These are phyloP conservation scores for Euphrasia arctica DNA, from an alignment of 305 asterid species.

Conservation along the genomic window DNA sequence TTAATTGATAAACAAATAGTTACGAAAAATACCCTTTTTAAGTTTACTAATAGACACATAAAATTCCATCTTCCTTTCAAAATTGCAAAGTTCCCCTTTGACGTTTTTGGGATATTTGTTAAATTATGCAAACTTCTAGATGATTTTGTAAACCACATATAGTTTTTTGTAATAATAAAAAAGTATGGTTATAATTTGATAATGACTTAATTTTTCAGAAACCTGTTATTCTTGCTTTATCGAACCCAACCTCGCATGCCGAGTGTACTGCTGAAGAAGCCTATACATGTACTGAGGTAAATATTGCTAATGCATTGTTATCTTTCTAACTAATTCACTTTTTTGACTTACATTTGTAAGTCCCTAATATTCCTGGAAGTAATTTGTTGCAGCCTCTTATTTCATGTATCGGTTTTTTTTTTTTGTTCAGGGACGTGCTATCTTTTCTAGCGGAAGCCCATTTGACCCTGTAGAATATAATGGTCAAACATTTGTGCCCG, in stretches of 20 bases:
- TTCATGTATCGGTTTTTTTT: constrained; percentile 1
- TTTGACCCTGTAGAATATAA: constrained; percentile 59
- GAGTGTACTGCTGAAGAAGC: constrained; percentile 96
- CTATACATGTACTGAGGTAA: constrained; percentile 78
- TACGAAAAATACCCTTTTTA: neutral
- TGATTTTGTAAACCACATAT: neutral
- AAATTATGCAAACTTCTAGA: neutral
- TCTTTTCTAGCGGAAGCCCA: constrained; percentile 78
- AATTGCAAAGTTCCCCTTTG: neutral
- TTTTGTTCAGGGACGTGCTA: constrained; percentile 52
- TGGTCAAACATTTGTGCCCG: constrained; percentile 52
- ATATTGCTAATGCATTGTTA: neutral
- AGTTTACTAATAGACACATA: neutral
- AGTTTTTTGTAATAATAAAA: neutral
- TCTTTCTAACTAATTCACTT: too few species aligned
- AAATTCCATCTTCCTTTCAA: neutral
- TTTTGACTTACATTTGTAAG: neutral
- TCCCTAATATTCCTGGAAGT: neutral
- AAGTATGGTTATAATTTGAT: neutral
- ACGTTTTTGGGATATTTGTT: neutral
- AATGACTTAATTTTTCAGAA: constrained; percentile 35
- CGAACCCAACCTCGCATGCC: constrained; percentile 83
- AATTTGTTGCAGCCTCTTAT: neutral
- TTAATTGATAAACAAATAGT: neutral
- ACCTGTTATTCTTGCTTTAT: constrained; percentile 84